These are phyloP conservation scores for Erythrobasidium yunnanense DNA, from an alignment of 768 basidiomycete species.

Conservation along the genomic window DNA sequence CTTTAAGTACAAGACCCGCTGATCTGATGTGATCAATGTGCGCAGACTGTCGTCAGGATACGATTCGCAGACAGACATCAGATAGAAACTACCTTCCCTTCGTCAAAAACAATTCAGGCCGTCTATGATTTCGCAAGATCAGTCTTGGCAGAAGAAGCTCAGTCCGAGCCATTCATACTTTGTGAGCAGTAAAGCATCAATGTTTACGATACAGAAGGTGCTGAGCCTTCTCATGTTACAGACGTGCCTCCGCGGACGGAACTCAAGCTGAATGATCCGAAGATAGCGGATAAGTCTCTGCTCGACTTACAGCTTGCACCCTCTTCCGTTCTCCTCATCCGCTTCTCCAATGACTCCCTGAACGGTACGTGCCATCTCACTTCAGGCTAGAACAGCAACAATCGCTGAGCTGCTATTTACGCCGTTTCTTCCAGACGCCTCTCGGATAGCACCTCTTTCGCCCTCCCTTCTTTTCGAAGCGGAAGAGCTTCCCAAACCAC, in stretches of 20 bases:
- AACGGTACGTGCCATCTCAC: constrained; percentile 31
- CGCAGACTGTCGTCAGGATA: constrained; percentile 67
- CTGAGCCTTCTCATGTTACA: neutral
- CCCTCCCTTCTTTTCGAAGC: neutral
- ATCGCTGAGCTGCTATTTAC: neutral
- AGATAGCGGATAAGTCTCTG: constrained; percentile 58
- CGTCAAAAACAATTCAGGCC: constrained; percentile 64
- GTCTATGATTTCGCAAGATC: constrained; percentile 75
- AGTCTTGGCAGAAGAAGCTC: constrained; percentile 61
- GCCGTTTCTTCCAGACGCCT: neutral
- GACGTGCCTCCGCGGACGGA: constrained; percentile 73
- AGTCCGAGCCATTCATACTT: constrained; percentile 68
- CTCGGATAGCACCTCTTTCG: neutral
- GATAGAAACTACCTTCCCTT: constrained; percentile 66
- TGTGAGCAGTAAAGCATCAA: constrained; percentile 48
- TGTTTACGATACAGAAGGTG: neutral
- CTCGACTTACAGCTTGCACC: constrained; percentile 65
- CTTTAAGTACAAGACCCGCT: neutral
- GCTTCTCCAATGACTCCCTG: constrained; percentile 55
- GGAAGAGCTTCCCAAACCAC: neutral
- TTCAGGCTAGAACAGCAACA: neutral
- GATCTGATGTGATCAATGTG: neutral
- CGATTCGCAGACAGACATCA: constrained; percentile 70
- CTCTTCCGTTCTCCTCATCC: constrained; percentile 62
- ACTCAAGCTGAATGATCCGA: constrained; percentile 65